Base-by-base conservation (phyloP, 495 filamentous ascomycete genomes). In the Aspergillus campestris region DNA sequence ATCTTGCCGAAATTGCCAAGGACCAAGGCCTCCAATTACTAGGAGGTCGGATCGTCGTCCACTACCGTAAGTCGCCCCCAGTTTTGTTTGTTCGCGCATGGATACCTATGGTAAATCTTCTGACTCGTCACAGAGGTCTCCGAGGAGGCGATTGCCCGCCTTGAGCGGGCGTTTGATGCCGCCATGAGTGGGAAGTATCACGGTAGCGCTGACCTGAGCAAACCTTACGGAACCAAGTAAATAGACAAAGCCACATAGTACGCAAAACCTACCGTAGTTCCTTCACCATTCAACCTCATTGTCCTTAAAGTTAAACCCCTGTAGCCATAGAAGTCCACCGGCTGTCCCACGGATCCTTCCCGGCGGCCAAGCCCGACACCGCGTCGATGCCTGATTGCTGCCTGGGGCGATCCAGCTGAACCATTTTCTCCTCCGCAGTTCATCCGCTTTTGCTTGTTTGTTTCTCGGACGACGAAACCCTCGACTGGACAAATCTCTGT, bases 61-160 rank as follows among this genome's bases (percentile, higher is more conserved):
- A 74, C 51, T 74, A 72, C 45, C 70, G 70, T 73, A 59, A 66
- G 70, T 65, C 15, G 10, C 8, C 12, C 38, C 12, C 18, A 36
- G 10, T 8, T 9, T 28, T 31, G 40, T 31, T n/a, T 40, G 11
- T 11, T 18, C 15, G 9, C 28, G 15, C 8, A 24, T 10, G 30
- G 27, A 12, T 3, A 14, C 34, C 3, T 37, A 31, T 42, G 33
- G 42, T 30, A 29, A 24, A 42, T 33, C 27, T 40, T 45, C 59
- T 70, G 45, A 71, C 56, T 38, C 49, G 27, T 56, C 28, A 40
- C 63, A 73, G 70, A 73, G 65, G 62, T 71, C 6, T 71, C 70
- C 18, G 65, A 68, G 29, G 64, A 70, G 42, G 62, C 70, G 11
- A 59, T 73, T 34, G 35, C 50, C 3, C 62, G 64, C 8, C 54